These are phyloP conservation scores for Aureobasidium lini DNA, from an alignment of 2,329 filamentous ascomycete genomes.

Conservation along the genomic window DNA sequence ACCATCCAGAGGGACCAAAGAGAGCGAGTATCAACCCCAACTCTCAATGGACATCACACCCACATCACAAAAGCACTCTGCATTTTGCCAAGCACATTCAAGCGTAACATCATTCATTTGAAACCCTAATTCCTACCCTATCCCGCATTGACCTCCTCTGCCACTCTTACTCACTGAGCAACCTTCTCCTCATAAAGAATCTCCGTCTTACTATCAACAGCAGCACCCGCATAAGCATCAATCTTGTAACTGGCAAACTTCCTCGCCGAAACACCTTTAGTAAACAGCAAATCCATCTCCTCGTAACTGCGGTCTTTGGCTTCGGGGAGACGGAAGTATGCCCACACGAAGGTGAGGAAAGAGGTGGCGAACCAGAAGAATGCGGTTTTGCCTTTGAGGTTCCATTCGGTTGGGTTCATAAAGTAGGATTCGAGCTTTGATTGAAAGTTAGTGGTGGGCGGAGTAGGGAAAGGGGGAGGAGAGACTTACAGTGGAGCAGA, in stretches of 20 bases:
- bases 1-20: no score
- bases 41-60: no score
- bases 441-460: not conserved
- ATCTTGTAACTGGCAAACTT: slow-evolving; percentile 2
- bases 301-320: slow-evolving; percentile 35
- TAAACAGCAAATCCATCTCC: slow-evolving; percentile 37
- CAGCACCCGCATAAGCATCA: slow-evolving; percentile 11
- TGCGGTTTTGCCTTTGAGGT: slow-evolving; percentile 35
- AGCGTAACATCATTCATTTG: no score
- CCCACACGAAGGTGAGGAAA: slow-evolving; percentile 28
- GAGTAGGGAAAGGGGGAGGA: not conserved
- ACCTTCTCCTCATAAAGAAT: not conserved
- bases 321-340: slow-evolving; percentile 33
- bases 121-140: not conserved
- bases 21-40: no score
- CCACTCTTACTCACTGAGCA: not conserved
- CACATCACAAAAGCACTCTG: no score
- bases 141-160: not conserved
- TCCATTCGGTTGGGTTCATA: slow-evolving; percentile 35
- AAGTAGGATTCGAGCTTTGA: slow-evolving; percentile 28
- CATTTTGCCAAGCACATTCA: no score
- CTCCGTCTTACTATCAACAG: not conserved
- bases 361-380: slow-evolving; percentile 36
- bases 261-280: not conserved
- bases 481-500: not conserved